phyloP scores from a whole-genome alignment of 306 rosid genomes.

The Pyrus pyrifolia region DNA sequence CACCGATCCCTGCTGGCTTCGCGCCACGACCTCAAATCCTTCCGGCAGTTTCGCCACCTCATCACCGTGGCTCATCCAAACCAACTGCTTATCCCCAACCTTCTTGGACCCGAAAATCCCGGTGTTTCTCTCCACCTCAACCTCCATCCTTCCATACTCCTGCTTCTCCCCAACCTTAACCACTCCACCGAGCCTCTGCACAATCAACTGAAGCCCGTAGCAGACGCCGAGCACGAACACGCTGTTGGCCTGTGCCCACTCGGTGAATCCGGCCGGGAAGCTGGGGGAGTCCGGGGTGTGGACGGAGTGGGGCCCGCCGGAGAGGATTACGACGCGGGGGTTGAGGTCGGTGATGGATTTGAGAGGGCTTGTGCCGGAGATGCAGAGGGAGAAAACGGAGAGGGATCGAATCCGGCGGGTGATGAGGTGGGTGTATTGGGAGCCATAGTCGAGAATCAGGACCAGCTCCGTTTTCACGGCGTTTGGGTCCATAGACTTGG shows the following conservation, averaged over 20 bases:
- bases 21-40: constrained; percentile 66
- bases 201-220: constrained; percentile 85
- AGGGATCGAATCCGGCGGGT: constrained; percentile 88
- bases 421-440: constrained; percentile 95
- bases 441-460: constrained; percentile 80
- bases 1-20: constrained; percentile 71
- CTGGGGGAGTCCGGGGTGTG: constrained; percentile 68
- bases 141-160: constrained; percentile 94
- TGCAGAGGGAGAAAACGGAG: constrained; percentile 78
- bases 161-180: constrained; percentile 67
- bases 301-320: constrained; percentile 98
- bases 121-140: constrained; percentile 33
- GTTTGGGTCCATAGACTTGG: constrained; percentile 45
- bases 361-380: constrained; percentile 75
- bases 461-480: constrained; percentile 59
- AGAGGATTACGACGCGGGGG: constrained; percentile 76
- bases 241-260: constrained; percentile 63
- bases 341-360: constrained; percentile 51
- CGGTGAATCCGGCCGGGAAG: constrained; percentile 62
- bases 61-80: constrained; percentile 99
- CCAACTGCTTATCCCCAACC: constrained; percentile 50
- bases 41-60: constrained; percentile 59
- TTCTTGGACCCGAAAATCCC: constrained; percentile 39
- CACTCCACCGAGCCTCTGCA: constrained; percentile 76
- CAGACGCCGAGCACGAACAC: constrained; percentile 77